phyloP scores from a whole-genome alignment of 371 early-diverging fungal genomes.

The Lichtheimia ramosa region DNA sequence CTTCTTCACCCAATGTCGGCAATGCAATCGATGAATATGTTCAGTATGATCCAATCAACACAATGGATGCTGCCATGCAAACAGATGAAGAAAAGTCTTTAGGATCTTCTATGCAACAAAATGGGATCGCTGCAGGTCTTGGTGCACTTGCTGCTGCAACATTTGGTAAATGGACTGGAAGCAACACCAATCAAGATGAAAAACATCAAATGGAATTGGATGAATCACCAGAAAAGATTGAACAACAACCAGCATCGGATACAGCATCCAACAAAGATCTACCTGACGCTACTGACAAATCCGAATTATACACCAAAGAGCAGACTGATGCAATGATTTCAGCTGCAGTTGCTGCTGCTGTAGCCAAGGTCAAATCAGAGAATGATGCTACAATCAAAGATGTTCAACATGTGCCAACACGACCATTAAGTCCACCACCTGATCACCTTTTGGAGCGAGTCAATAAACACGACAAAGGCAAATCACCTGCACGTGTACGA shows the following conservation, averaged over 20 bases:
- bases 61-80: conserved; percentile 3
- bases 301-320: conserved; percentile 16
- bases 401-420: conserved; percentile 12
- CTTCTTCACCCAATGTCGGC: too few relatives aligned
- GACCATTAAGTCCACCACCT: conserved; percentile 22
- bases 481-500: conserved; percentile 10
- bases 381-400: not conserved
- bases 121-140: conserved; percentile 3
- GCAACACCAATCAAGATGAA: not conserved
- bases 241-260: not conserved
- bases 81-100: not conserved
- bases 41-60: conserved; percentile 8
- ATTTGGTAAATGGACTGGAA: not conserved
- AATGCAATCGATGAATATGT: conserved; percentile 4
- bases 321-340: conserved; percentile 39
- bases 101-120: not conserved
- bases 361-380: conserved; percentile 19
- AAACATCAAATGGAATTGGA: not conserved
- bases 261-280: not conserved
- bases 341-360: conserved; percentile 38
- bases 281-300: not conserved
- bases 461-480: conserved; percentile 14
- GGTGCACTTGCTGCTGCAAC: conserved; percentile 4
- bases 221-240: not conserved
- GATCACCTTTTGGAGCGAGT: conserved; percentile 22